A percentile compares a stretch with the other conserved stretches of the same genome.
phyloP scores from a whole-genome alignment of 2,329 filamentous ascomycete species.

The Clarireedia homoeocarpa region DNA sequence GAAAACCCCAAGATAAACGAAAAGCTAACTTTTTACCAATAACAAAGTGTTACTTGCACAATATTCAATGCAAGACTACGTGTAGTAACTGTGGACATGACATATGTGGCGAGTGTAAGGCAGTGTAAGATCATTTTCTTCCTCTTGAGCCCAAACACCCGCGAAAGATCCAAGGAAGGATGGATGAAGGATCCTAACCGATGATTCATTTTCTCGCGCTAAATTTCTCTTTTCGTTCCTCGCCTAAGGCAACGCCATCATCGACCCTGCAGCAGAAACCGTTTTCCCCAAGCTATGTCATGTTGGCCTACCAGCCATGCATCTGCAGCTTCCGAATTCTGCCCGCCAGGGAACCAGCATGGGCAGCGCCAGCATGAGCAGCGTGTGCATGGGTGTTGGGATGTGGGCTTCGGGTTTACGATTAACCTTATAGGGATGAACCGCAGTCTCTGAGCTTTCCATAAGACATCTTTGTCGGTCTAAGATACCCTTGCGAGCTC shows the following conservation, averaged over 20 bases:
- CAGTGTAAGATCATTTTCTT: slow-evolving; percentile 2
- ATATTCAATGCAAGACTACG: slow-evolving; percentile 1
- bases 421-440: too few species aligned
- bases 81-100: slow-evolving; percentile 7
- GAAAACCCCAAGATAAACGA: not conserved
- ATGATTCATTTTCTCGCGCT: not conserved
- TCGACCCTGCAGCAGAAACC: too few species aligned
- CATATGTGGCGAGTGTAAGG: slow-evolving; percentile 2
- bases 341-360: too few species aligned
- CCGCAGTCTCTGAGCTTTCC: too few species aligned
- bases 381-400: too few species aligned
- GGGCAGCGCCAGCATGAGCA: too few species aligned
- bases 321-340: too few species aligned
- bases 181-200: not conserved
- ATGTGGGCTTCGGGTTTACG: too few species aligned
- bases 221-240: not conserved
- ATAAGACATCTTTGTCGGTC: too few species aligned
- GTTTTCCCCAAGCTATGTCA: too few species aligned
- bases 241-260: not conserved
- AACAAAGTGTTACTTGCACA: slow-evolving; percentile 3
- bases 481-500: too few species aligned
- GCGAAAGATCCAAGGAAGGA: not conserved
- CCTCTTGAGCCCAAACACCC: not conserved
- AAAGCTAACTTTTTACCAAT: not conserved
- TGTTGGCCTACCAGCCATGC: too few species aligned